These are phyloP conservation scores for Ligustrum vulgare DNA, from an alignment of 257 asterid species.

Conservation along the genomic window DNA sequence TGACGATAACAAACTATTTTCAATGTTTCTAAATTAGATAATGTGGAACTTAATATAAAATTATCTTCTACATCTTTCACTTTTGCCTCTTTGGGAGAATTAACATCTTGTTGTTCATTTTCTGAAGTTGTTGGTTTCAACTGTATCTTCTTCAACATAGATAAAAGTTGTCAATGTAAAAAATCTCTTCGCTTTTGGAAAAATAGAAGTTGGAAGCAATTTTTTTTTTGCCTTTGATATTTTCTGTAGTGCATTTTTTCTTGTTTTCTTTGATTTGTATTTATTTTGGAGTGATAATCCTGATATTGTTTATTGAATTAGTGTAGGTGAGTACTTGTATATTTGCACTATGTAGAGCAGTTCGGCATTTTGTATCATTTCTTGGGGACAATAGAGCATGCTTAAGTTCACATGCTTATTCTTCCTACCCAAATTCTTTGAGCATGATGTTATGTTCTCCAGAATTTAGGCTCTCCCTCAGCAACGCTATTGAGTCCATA, in stretches of 20 bases:
- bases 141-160: slow-evolving; percentile 4
- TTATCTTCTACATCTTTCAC: not conserved
- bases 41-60: not conserved
- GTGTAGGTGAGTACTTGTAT: slow-evolving; percentile 71
- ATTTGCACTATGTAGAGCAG: slow-evolving; percentile 77
- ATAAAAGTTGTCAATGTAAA: not conserved
- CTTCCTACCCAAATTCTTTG: slow-evolving; percentile 50
- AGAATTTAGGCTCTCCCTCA: slow-evolving; percentile 65
- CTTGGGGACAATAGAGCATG: slow-evolving; percentile 33
- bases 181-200: slow-evolving; percentile 18
- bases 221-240: slow-evolving; percentile 16
- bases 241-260: slow-evolving; percentile 11
- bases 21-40: not conserved
- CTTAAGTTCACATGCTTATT: slow-evolving; percentile 25
- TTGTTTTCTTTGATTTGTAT: not conserved
- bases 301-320: slow-evolving; percentile 32
- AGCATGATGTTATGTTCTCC: slow-evolving; percentile 62
- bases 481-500: slow-evolving; percentile 67
- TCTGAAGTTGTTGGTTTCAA: slow-evolving; percentile 8
- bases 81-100: slow-evolving; percentile 17
- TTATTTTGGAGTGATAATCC: slow-evolving; percentile 22
- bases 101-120: not conserved
- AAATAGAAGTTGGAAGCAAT: slow-evolving; percentile 15
- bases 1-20: not conserved
- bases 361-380: slow-evolving; percentile 45